These are phyloP conservation scores for Cyberlindnera xylosilytica DNA, from an alignment of 805 yeast genomes.

Conservation along the genomic window DNA sequence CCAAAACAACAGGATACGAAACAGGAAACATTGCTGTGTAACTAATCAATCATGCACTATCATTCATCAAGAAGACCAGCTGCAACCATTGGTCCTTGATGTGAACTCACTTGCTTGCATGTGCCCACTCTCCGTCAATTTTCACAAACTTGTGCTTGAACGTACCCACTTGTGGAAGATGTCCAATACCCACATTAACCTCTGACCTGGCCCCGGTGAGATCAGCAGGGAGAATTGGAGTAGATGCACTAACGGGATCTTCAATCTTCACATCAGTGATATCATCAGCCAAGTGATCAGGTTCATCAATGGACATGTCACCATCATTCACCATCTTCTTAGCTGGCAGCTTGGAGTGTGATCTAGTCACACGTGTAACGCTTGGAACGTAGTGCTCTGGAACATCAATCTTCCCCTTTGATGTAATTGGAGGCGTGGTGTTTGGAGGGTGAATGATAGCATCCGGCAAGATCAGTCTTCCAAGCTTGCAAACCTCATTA, in stretches of 20 bases:
- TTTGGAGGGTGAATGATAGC: conserved; percentile 17
- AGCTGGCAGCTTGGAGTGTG: conserved; percentile 14
- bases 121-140: conserved; percentile 20
- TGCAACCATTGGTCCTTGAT: too few species aligned
- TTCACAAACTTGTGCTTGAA: conserved; percentile 19
- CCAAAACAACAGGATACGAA: too few species aligned
- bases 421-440: conserved; percentile 1
- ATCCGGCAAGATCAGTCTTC: conserved; percentile 59
- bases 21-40: too few species aligned
- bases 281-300: conserved; percentile 9
- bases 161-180: conserved; percentile 1
- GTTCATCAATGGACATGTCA: conserved; percentile 18
- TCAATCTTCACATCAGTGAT: conserved; percentile 9
- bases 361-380: conserved; percentile 18
- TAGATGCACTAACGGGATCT: conserved; percentile 7
- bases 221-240: conserved; percentile 4
- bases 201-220: too few species aligned
- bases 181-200: background rate
- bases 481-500: conserved; percentile 58
- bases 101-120: too few species aligned
- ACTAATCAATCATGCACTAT: too few species aligned
- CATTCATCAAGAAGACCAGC: too few species aligned
- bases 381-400: conserved; percentile 9
- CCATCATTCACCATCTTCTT: conserved; percentile 18
- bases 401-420: background rate